Conservation (phyloP, 805 yeast genomes). For the Ogataea zsoltii region DNA sequence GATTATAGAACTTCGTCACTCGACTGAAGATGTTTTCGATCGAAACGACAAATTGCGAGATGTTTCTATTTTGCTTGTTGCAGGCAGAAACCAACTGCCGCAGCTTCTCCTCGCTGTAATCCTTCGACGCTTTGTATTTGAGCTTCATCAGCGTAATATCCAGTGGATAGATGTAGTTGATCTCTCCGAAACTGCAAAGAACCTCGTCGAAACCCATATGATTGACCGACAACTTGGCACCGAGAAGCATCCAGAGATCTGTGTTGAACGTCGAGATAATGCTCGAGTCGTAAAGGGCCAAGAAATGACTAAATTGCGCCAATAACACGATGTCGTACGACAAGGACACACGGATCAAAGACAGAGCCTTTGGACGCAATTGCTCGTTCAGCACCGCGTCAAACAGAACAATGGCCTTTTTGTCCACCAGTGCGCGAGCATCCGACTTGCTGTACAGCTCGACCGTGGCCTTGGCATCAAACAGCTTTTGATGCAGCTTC, state of each 20-base stretch:
- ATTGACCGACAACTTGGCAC: constrained; percentile 21
- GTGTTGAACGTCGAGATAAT: constrained; percentile 21
- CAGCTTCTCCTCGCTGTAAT: constrained; percentile 17
- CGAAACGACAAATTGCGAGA: constrained; percentile 17
- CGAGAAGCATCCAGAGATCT: constrained; percentile 29
- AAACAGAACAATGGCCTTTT: constrained; percentile 36
- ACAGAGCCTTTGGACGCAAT: constrained; percentile 19
- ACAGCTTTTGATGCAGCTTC: constrained; percentile 15
- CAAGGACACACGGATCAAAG: constrained; percentile 22
- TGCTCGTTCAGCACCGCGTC: constrained; percentile 22
- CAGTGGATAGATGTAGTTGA: constrained; percentile 22
- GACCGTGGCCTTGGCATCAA: constrained; percentile 33
- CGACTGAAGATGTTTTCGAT: constrained; percentile 28
- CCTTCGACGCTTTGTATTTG: constrained; percentile 12
- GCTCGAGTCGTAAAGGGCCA: constrained; percentile 18
- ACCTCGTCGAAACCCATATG: constrained; percentile 22
- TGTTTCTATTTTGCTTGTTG: constrained; percentile 30
- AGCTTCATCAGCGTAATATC: constrained; percentile 26
- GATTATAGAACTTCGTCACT: constrained; percentile 26
- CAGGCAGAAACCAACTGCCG: constrained; percentile 25
- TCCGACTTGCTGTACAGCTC: constrained; percentile 46
- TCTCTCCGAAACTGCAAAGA: constrained; percentile 18
- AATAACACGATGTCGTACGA: constrained; percentile 27
- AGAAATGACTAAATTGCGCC: constrained; percentile 24
- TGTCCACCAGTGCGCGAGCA: constrained; percentile 48